Conservation (phyloP, 208 protist species). For the Trypanosoma theileri region DNA sequence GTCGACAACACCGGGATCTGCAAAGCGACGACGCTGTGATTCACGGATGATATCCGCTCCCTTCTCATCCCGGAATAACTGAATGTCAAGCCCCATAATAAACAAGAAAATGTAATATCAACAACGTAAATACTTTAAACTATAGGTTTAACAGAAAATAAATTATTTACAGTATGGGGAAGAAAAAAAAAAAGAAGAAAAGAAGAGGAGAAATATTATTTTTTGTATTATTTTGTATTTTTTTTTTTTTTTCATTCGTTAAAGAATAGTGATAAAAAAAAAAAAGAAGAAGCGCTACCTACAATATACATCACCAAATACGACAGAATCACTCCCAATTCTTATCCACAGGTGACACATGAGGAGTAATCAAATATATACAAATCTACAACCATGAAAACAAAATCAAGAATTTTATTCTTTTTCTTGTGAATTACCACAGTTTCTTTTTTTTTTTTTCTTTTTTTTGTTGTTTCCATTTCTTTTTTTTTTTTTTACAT, state of each 20-base stretch:
- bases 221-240: no score
- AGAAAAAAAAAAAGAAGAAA: no score
- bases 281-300: no score
- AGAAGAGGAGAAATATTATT: no score
- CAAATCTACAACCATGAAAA: neutral
- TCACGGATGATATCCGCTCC: slow-evolving; percentile 94
- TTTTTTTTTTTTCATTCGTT: no score
- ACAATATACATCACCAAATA: no score
- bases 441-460: no score
- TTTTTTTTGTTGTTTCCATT: neutral
- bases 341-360: neutral
- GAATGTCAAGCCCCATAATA: slow-evolving; percentile 95
- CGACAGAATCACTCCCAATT: no score
- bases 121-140: slow-evolving; percentile 4
- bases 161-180: no score
- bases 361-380: neutral
- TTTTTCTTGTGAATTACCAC: neutral
- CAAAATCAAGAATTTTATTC: neutral
- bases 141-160: neutral
- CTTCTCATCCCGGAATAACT: slow-evolving; percentile 94
- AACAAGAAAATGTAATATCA: slow-evolving; percentile 15
- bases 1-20: slow-evolving; percentile 90
- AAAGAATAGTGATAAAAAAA: no score
- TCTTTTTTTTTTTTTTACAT: slow-evolving; percentile 23
- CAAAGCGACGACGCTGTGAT: slow-evolving; percentile 94